These are phyloP conservation scores for Aspergillus fructus DNA, from an alignment of 2,329 filamentous ascomycete genomes.

Conservation along the genomic window DNA sequence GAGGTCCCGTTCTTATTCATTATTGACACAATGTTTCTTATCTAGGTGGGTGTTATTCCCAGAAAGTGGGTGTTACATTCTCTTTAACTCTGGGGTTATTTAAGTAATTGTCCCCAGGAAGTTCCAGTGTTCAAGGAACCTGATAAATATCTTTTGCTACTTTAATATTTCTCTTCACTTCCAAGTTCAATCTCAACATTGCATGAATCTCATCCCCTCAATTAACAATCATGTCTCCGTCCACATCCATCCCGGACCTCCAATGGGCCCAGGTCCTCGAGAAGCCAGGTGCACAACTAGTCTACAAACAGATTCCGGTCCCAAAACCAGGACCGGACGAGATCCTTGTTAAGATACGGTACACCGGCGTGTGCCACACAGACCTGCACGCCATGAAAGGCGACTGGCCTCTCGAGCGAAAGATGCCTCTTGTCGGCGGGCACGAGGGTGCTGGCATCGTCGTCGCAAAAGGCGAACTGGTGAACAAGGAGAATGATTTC, in stretches of 20 bases:
- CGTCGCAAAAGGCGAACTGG: slow-evolving; percentile 74
- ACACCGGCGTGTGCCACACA: slow-evolving; percentile 87
- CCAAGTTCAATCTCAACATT: neutral
- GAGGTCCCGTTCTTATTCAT: neutral
- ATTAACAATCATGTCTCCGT: neutral
- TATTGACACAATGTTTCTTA: too few relatives aligned
- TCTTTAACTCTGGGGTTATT: too few relatives aligned
- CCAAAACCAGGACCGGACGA: slow-evolving; percentile 80
- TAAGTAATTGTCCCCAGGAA: too few relatives aligned
- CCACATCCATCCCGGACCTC: slow-evolving; percentile 64
- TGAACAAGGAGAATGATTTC: slow-evolving; percentile 69
- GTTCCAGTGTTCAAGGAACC: too few relatives aligned
- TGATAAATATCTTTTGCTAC: too few relatives aligned
- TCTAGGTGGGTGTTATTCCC: too few relatives aligned
- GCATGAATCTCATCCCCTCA: neutral
- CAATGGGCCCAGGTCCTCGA: slow-evolving; percentile 94
- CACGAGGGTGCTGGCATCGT: slow-evolving; percentile 78
- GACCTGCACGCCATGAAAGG: slow-evolving; percentile 80
- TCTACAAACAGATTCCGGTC: slow-evolving; percentile 66
- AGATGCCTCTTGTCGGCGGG: slow-evolving; percentile 82
- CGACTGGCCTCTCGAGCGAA: slow-evolving; percentile 83
- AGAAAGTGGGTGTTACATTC: too few relatives aligned
- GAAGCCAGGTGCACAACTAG: slow-evolving; percentile 69
- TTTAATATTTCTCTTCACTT: neutral
- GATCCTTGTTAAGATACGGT: slow-evolving; percentile 89